Evolutionary conservation across 257 asterid species (phyloP).

Genomic region (Primulina huaijiensis): DNA sequence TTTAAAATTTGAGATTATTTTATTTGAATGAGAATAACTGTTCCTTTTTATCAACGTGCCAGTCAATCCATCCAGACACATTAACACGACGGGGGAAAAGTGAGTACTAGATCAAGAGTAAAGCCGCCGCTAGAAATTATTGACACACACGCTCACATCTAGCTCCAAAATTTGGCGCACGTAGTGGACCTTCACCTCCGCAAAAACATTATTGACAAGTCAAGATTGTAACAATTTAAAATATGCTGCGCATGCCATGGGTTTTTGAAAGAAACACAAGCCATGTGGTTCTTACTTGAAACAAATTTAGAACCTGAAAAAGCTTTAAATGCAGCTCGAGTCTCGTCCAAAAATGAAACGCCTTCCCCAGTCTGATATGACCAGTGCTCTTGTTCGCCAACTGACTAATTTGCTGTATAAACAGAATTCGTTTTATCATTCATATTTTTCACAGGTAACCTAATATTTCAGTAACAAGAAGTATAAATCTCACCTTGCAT

Average conservation of each 20-base stretch:
- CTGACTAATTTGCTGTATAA: constrained; percentile 83
- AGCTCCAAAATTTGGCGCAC: too few relatives aligned
- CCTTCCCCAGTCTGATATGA: constrained; percentile 80
- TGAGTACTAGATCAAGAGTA: too few relatives aligned
- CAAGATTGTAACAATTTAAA: background rate
- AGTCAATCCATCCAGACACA: too few relatives aligned
- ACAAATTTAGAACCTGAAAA: background rate
- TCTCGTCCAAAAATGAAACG: constrained; percentile 94
- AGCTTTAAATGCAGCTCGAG: constrained; percentile 67
- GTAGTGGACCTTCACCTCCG: constrained; percentile 3
- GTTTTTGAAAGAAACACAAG: background rate
- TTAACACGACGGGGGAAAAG: too few relatives aligned
- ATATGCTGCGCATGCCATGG: background rate
- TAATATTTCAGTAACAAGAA: background rate
- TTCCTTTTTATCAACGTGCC: too few relatives aligned
- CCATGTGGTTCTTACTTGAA: constrained; percentile 6
- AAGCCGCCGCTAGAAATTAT: too few relatives aligned
- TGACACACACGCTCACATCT: too few relatives aligned
- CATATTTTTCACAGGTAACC: background rate
- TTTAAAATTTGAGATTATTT: too few relatives aligned
- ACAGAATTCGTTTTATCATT: background rate
- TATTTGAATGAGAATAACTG: too few relatives aligned
- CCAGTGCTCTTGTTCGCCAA: constrained; percentile 95
- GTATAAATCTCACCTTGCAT: constrained; percentile 61
- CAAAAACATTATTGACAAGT: background rate